phyloP scores from a whole-genome alignment of 768 basidiomycete genomes.

The Mycena galopus region DNA sequence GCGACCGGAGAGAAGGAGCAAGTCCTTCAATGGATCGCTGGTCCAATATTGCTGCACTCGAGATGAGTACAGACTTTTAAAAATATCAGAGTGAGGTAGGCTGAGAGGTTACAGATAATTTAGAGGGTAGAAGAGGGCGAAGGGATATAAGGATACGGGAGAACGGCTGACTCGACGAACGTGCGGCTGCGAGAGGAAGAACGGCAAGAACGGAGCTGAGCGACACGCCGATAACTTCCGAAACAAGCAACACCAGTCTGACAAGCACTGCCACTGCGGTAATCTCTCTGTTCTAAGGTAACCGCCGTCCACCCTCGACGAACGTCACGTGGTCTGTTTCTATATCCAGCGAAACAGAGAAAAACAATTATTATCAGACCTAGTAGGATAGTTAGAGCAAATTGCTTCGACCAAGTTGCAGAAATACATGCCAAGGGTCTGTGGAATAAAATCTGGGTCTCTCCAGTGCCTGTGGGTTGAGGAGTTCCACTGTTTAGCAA shows the following conservation, averaged over 20 bases:
- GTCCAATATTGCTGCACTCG: constrained; percentile 41
- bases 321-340: too few species aligned
- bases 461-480: too few species aligned
- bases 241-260: not conserved
- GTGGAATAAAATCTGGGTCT: too few species aligned
- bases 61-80: constrained; percentile 39
- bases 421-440: too few species aligned
- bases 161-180: constrained; percentile 26
- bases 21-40: constrained; percentile 45
- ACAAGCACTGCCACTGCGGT: not conserved
- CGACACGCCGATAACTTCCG: not conserved
- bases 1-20: constrained; percentile 53
- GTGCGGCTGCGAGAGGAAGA: constrained; percentile 13
- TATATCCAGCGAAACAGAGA: too few species aligned
- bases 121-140: constrained; percentile 15
- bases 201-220: not conserved
- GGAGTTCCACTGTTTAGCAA: too few species aligned
- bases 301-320: too few species aligned
- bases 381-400: too few species aligned
- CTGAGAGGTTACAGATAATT: constrained; percentile 28
- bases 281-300: too few species aligned
- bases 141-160: constrained; percentile 31
- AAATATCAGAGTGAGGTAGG: constrained; percentile 11
- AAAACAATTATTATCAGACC: too few species aligned
- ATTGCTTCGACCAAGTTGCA: too few species aligned